Percentiles rank a stretch among this genome's conserved stretches.
These are phyloP conservation scores for Psilocybe azurescens DNA, from an alignment of 768 basidiomycete species.

Conservation along the genomic window DNA sequence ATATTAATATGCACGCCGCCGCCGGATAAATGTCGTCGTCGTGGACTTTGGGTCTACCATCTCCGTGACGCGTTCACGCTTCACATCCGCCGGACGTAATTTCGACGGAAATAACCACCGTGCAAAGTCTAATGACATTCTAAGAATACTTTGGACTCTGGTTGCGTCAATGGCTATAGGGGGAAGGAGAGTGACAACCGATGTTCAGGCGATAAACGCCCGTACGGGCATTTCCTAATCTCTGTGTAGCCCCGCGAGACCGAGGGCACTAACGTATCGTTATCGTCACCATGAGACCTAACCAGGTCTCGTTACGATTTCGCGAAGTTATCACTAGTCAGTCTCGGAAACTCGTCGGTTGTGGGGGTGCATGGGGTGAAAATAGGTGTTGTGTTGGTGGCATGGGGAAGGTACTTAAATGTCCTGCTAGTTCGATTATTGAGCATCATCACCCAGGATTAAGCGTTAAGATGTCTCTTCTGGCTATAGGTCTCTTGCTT, in stretches of 20 bases:
- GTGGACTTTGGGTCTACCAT: neutral
- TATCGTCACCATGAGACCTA: neutral
- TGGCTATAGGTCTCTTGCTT: constrained; percentile 19
- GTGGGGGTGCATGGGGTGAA: neutral
- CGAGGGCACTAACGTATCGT: neutral
- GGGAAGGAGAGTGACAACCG: constrained; percentile 20
- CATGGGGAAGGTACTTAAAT: constrained; percentile 1
- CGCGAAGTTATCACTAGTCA: neutral
- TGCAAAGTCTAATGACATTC: neutral
- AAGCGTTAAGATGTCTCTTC: constrained; percentile 11
- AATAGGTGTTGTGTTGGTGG: neutral
- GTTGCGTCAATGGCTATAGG: neutral
- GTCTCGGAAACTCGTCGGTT: neutral
- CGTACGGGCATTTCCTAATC: constrained; percentile 12
- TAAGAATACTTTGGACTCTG: constrained; percentile 7
- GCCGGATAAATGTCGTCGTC: neutral
- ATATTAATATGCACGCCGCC: neutral
- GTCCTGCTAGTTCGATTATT: neutral
- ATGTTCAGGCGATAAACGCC: constrained; percentile 37
- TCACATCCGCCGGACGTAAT: neutral
- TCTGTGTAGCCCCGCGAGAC: neutral
- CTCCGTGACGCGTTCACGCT: neutral
- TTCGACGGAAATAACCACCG: constrained; percentile 8
- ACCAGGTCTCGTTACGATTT: neutral
- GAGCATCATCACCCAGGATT: neutral